Evolutionary conservation across 768 basidiomycete genomes (phyloP).

Genomic region (Pleurotus cornucopiae): DNA sequence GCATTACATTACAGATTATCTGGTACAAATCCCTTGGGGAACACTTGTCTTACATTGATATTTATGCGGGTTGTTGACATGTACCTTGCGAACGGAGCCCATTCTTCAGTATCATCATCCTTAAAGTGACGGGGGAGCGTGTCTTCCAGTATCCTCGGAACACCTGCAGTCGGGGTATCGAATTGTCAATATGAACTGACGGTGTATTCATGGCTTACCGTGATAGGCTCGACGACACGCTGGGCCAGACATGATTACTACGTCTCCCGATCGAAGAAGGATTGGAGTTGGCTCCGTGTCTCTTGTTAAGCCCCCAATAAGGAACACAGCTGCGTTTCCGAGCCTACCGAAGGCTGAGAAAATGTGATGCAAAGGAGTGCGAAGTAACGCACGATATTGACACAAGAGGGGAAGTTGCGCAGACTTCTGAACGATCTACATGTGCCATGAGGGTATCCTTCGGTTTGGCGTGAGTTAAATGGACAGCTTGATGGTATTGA

Average conservation of each 20-base stretch:
- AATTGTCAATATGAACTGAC: background rate
- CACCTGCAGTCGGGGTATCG: slow-evolving; percentile 38
- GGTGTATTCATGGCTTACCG: slow-evolving; percentile 43
- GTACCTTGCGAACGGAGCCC: slow-evolving; percentile 63
- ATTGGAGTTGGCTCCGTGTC: slow-evolving; percentile 76
- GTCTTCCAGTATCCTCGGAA: slow-evolving; percentile 83
- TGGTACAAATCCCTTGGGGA: slow-evolving; percentile 63
- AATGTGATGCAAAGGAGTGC: background rate
- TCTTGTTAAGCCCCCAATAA: slow-evolving; percentile 82
- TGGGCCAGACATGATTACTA: slow-evolving; percentile 90
- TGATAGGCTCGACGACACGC: slow-evolving; percentile 86
- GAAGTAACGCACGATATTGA: slow-evolving; percentile 77
- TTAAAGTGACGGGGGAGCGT: slow-evolving; percentile 66
- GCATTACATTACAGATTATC: background rate
- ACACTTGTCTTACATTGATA: slow-evolving; percentile 88
- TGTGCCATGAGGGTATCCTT: slow-evolving; percentile 94
- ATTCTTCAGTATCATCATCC: slow-evolving; percentile 34
- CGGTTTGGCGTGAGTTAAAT: background rate
- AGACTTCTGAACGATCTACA: slow-evolving; percentile 95
- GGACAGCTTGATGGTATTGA: too few species aligned
- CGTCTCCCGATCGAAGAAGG: slow-evolving; percentile 87
- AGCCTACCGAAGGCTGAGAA: slow-evolving; percentile 44
- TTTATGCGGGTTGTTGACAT: slow-evolving; percentile 75
- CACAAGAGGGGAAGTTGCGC: slow-evolving; percentile 87
- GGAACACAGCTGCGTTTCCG: slow-evolving; percentile 85